phyloP scores from a whole-genome alignment of 805 yeast species.

The Candida dendrica region DNA sequence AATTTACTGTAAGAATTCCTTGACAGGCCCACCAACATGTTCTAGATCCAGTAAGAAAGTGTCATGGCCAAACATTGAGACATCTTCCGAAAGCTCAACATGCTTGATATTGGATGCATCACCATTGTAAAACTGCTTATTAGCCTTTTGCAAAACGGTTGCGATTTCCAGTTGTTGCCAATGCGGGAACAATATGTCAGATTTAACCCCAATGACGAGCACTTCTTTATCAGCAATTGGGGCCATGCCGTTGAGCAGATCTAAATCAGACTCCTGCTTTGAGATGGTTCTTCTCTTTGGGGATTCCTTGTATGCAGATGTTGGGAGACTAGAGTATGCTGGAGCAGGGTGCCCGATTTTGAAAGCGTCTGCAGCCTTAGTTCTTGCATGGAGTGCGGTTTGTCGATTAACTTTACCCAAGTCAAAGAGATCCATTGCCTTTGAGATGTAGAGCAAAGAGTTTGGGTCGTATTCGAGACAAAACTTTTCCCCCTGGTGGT shows the following conservation, averaged over 20 bases:
- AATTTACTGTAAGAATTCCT: slow-evolving; percentile 42
- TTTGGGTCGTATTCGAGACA: slow-evolving; percentile 88
- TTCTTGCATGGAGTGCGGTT: slow-evolving; percentile 35
- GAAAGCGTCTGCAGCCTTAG: slow-evolving; percentile 26
- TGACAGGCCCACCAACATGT: slow-evolving; percentile 73
- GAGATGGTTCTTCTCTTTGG: slow-evolving; percentile 44
- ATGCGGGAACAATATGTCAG: slow-evolving; percentile 85
- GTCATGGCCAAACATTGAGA: slow-evolving; percentile 86
- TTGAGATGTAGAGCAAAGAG: slow-evolving; percentile 77
- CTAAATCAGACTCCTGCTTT: slow-evolving; percentile 49
- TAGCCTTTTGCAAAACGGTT: slow-evolving; percentile 39
- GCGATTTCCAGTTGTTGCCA: slow-evolving; percentile 90
- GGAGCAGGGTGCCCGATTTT: slow-evolving; percentile 20
- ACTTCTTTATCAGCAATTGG: slow-evolving; percentile 58
- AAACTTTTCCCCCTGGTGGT: slow-evolving; percentile 93
- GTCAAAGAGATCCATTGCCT: slow-evolving; percentile 94
- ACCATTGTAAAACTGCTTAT: slow-evolving; percentile 24
- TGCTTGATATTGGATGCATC: slow-evolving; percentile 41
- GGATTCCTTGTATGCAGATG: slow-evolving; percentile 31
- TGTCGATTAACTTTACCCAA: slow-evolving; percentile 45
- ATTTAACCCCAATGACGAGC: slow-evolving; percentile 84
- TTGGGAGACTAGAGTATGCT: slow-evolving; percentile 14
- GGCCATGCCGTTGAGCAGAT: slow-evolving; percentile 58
- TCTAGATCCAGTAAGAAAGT: slow-evolving; percentile 77
- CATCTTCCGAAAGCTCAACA: slow-evolving; percentile 67